phyloP scores from a whole-genome alignment of 345 rosid genomes.

The Bruguiera gymnorhiza region DNA sequence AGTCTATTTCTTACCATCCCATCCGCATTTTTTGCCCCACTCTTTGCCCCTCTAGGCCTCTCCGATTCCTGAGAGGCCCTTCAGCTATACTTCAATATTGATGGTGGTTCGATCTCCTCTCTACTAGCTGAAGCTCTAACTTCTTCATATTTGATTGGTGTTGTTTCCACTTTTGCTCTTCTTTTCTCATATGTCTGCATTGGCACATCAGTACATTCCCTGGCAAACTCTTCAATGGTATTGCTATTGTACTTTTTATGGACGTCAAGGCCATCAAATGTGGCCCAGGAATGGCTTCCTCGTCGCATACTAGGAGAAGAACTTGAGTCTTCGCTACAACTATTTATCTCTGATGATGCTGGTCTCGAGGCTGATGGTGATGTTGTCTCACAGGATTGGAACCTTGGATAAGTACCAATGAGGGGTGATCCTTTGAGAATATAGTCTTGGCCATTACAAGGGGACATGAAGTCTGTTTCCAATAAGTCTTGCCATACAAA shows the following conservation, averaged over 20 bases:
- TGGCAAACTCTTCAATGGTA: not conserved
- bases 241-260: not conserved
- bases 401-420: not conserved
- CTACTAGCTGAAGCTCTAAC: conserved; percentile 1
- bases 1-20: too few relatives aligned
- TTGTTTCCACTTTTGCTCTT: not conserved
- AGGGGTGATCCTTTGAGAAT: not conserved
- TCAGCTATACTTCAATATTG: not conserved
- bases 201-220: not conserved
- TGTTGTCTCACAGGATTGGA: not conserved
- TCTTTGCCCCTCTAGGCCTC: not conserved
- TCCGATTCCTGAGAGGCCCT: too few relatives aligned
- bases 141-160: not conserved
- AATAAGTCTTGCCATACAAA: not conserved
- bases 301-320: not conserved
- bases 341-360: not conserved
- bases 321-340: not conserved
- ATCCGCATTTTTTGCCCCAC: not conserved
- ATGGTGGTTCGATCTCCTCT: conserved; percentile 21
- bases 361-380: not conserved
- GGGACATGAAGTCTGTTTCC: not conserved
- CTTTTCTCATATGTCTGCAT: conserved; percentile 16
- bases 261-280: not conserved
- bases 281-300: not conserved
- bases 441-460: not conserved